Conservation (phyloP, 1,284 basidiomycete genomes). For the Leccinum subrobustum region DNA sequence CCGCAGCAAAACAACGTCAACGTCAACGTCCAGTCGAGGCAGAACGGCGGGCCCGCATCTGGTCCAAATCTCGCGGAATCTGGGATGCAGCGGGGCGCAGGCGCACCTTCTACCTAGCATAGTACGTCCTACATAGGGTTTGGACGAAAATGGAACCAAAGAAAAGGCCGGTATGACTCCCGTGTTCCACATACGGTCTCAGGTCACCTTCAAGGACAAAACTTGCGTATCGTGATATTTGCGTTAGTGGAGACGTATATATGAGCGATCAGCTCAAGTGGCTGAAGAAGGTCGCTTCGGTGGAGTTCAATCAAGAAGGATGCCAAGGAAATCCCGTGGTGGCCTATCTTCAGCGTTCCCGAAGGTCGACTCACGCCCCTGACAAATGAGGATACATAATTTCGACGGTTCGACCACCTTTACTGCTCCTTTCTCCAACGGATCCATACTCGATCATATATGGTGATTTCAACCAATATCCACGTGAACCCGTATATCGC, state of each 20-base stretch:
- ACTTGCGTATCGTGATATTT: constrained; percentile 77
- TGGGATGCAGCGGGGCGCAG: too few species aligned
- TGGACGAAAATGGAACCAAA: too few species aligned
- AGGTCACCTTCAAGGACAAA: constrained; percentile 91
- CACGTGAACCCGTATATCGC: constrained; percentile 99
- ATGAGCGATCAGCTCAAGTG: constrained; percentile 84
- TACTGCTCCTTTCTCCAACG: constrained; percentile 83
- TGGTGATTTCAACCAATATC: constrained; percentile 93
- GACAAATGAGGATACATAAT: constrained; percentile 80
- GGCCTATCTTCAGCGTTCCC: constrained; percentile 84
- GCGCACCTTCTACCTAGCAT: too few species aligned
- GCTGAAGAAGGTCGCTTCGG: constrained; percentile 84
- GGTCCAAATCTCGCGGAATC: too few species aligned
- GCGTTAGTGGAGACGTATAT: constrained; percentile 84
- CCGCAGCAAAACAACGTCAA: too few species aligned
- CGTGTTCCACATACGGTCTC: constrained; percentile 86
- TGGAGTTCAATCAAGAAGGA: constrained; percentile 86
- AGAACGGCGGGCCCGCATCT: too few species aligned
- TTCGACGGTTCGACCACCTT: constrained; percentile 61
- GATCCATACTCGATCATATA: constrained; percentile 94
- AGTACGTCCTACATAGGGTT: too few species aligned
- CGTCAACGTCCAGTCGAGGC: too few species aligned
- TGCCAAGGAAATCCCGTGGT: constrained; percentile 92
- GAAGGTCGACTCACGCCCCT: constrained; percentile 80
- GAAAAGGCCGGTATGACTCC: constrained; percentile 74